A percentile compares a stretch with the other conserved stretches of the same genome.
phyloP scores from a whole-genome alignment of 1,139 yeast species.

The Debaryomycetaceae sp. region DNA sequence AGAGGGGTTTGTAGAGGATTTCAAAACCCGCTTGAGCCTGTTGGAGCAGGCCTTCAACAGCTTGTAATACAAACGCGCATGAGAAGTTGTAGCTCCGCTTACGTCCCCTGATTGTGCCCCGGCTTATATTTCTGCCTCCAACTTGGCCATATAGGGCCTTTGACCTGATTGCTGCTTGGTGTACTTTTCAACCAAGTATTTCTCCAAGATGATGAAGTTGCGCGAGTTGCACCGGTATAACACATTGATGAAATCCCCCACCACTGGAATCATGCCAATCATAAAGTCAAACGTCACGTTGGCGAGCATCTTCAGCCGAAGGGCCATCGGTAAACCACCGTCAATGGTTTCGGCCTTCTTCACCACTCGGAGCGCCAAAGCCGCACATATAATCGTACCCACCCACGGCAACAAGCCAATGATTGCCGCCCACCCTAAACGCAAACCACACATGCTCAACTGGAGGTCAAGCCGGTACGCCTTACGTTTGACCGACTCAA shows the following conservation, averaged over 20 bases:
- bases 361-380: slow-evolving; percentile 48
- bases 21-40: slow-evolving; percentile 24
- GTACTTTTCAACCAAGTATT: slow-evolving; percentile 46
- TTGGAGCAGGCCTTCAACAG: slow-evolving; percentile 22
- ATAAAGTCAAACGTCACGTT: slow-evolving; percentile 64
- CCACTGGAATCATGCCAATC: slow-evolving; percentile 66
- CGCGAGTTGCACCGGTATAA: slow-evolving; percentile 73
- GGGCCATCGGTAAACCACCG: slow-evolving; percentile 56
- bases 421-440: slow-evolving; percentile 71
- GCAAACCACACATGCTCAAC: slow-evolving; percentile 57
- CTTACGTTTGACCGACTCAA: slow-evolving; percentile 51
- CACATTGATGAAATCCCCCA: slow-evolving; percentile 67
- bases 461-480: slow-evolving; percentile 66
- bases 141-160: slow-evolving; percentile 6
- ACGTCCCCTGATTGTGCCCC: too few species aligned
- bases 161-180: slow-evolving; percentile 14
- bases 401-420: slow-evolving; percentile 66
- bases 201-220: slow-evolving; percentile 62
- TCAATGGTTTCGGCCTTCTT: slow-evolving; percentile 51
- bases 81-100: too few species aligned
- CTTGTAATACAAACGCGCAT: too few species aligned
- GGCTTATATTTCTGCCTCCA: slow-evolving; percentile 1
- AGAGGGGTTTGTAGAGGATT: slow-evolving; percentile 40
- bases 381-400: slow-evolving; percentile 51
- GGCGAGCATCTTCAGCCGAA: slow-evolving; percentile 50